A percentile compares a stretch with the other conserved stretches of the same genome.
phyloP scores from a whole-genome alignment of 345 rosid genomes.

The Ricinus communis region DNA sequence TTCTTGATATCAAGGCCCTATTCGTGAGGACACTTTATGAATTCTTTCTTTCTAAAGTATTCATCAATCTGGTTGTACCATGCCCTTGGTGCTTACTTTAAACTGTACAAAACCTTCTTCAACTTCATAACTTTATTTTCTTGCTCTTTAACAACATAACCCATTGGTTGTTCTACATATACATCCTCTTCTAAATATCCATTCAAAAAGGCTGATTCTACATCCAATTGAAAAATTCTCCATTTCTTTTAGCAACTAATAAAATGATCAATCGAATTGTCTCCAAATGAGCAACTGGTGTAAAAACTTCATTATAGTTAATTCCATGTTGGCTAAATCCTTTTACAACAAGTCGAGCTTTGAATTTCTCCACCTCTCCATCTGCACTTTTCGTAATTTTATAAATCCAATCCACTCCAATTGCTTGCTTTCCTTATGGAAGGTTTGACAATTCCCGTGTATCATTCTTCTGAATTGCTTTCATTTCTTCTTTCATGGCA shows the following conservation, averaged over 20 bases:
- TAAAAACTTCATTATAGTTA: background rate
- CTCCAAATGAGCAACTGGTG: background rate
- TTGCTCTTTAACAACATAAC: background rate
- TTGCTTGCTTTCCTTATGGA: background rate
- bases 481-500: background rate
- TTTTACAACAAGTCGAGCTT: background rate
- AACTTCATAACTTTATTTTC: background rate
- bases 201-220: background rate
- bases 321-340: too few species aligned
- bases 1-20: background rate
- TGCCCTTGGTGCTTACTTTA: background rate
- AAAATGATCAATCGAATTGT: background rate
- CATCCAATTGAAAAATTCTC: background rate
- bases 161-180: background rate
- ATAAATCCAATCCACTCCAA: background rate
- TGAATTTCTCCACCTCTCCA: background rate
- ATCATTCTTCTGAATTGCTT: too few species aligned
- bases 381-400: background rate
- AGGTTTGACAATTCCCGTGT: background rate
- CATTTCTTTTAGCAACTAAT: background rate
- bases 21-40: background rate
- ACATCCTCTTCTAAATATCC: background rate
- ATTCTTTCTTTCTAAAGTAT: background rate
- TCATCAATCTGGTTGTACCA: background rate
- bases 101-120: background rate